These are phyloP conservation scores for Yarrowia sp. DNA, from an alignment of 805 yeast genomes.

Conservation along the genomic window DNA sequence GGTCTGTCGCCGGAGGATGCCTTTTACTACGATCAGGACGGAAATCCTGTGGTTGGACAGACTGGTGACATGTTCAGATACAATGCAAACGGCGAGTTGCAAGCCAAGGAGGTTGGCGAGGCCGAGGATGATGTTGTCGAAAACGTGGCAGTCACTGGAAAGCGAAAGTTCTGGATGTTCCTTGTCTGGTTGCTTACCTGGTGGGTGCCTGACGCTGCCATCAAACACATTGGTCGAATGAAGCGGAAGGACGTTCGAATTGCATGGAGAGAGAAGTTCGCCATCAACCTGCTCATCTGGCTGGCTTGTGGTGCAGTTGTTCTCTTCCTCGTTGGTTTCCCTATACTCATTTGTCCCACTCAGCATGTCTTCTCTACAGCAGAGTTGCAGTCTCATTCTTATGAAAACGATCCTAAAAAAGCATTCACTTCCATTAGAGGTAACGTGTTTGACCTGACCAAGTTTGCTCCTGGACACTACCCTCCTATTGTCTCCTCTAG, in stretches of 20 bases:
- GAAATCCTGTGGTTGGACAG: conserved; percentile 31
- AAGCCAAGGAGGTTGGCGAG: conserved; percentile 35
- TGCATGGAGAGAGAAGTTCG: conserved; percentile 45
- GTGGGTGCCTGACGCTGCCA: conserved; percentile 42
- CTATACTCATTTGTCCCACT: conserved; percentile 42
- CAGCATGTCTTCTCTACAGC: conserved; percentile 39
- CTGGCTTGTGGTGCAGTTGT: conserved; percentile 38
- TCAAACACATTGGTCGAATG: conserved; percentile 36
- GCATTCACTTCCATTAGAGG: conserved; percentile 41
- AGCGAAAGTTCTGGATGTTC: conserved; percentile 40
- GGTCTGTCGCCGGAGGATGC: conserved; percentile 29
- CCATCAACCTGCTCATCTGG: conserved; percentile 45
- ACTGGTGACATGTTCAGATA: conserved; percentile 40
- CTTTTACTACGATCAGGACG: conserved; percentile 36
- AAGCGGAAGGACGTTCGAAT: conserved; percentile 39
- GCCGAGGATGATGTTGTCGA: conserved; percentile 37
- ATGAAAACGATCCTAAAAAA: conserved; percentile 35
- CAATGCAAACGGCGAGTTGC: conserved; percentile 31
- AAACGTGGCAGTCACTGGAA: conserved; percentile 35
- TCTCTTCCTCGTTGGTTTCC: conserved; percentile 41
- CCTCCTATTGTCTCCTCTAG: conserved; percentile 40
- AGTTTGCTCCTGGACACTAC: conserved; percentile 41
- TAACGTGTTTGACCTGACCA: conserved; percentile 41
- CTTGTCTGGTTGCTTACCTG: conserved; percentile 41
- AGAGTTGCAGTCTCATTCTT: conserved; percentile 37